Percentiles rank a stretch among this genome's conserved stretches.
phyloP scores from a whole-genome alignment of 208 protist species.

The Leishmania arabica region DNA sequence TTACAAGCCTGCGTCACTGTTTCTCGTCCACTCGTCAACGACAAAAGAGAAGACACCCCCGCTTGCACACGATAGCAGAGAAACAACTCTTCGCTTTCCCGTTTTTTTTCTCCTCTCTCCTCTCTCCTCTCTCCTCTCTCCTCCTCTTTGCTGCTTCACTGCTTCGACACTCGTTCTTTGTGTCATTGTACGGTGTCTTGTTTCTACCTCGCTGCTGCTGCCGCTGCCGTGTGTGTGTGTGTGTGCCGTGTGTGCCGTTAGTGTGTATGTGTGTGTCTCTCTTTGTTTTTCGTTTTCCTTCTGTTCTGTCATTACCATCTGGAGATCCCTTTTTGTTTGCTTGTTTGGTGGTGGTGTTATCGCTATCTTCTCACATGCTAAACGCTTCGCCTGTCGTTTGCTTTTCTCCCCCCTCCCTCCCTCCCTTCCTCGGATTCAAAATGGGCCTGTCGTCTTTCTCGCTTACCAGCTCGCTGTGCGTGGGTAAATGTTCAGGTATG shows the following conservation, averaged over 20 bases:
- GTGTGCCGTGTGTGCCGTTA: neutral
- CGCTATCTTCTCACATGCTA: neutral
- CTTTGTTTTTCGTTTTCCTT: neutral
- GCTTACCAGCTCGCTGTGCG: neutral
- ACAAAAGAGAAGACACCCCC: neutral
- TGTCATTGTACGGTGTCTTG: neutral
- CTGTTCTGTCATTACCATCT: neutral
- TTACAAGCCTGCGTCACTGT: neutral
- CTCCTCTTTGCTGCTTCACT: neutral
- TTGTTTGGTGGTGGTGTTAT: neutral
- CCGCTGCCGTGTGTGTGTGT: neutral
- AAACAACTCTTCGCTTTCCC: neutral
- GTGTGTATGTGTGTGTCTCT: neutral
- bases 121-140: neutral
- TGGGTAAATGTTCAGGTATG: neutral
- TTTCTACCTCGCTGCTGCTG: neutral
- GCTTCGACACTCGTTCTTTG: neutral
- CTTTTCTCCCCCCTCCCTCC: neutral
- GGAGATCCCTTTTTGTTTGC: neutral
- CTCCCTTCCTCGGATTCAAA: neutral
- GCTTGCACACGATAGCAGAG: neutral
- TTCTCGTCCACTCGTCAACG: neutral
- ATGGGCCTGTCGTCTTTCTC: neutral
- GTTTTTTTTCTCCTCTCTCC: neutral
- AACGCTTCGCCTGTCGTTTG: neutral